phyloP scores from a whole-genome alignment of 2,329 filamentous ascomycete genomes.

The Cladorrhinum sp. region DNA sequence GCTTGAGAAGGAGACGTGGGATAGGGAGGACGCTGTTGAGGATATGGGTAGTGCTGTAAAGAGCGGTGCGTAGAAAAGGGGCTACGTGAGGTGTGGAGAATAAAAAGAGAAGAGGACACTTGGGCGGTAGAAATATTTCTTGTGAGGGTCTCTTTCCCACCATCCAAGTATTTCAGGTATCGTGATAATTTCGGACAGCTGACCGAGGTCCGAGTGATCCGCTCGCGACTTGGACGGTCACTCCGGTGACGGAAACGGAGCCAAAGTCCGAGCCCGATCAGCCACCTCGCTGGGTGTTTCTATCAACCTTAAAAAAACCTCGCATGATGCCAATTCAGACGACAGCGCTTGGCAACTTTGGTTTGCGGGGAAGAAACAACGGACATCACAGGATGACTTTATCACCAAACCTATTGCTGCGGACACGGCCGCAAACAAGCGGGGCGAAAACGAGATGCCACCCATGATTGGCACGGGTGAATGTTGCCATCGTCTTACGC shows the following conservation, averaged over 20 bases:
- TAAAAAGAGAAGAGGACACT: too few relatives aligned
- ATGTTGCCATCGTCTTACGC: background rate
- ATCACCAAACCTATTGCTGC: background rate
- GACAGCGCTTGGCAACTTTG: background rate
- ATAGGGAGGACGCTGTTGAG: constrained; percentile 67
- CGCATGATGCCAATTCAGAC: constrained; percentile 5
- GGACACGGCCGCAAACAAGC: background rate
- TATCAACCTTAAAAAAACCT: background rate
- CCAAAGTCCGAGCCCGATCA: background rate
- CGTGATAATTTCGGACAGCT: background rate
- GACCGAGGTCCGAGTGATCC: background rate
- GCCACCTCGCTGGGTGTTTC: background rate
- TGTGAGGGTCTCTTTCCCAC: too few relatives aligned
- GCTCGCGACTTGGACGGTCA: background rate
- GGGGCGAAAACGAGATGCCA: background rate
- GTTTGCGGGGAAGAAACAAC: constrained; percentile 1
- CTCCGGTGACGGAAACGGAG: background rate
- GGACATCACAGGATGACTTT: background rate
- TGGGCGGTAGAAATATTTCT: too few relatives aligned
- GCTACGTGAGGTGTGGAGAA: background rate
- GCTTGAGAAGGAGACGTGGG: constrained; percentile 73
- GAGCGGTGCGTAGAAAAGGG: background rate
- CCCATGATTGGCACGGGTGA: constrained; percentile 9
- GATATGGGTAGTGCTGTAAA: constrained; percentile 53
- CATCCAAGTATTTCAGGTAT: too few relatives aligned